phyloP scores from a whole-genome alignment of 225 moss, liverwort and hornwort genomes.

The Pseudisothecium myosuroides region DNA sequence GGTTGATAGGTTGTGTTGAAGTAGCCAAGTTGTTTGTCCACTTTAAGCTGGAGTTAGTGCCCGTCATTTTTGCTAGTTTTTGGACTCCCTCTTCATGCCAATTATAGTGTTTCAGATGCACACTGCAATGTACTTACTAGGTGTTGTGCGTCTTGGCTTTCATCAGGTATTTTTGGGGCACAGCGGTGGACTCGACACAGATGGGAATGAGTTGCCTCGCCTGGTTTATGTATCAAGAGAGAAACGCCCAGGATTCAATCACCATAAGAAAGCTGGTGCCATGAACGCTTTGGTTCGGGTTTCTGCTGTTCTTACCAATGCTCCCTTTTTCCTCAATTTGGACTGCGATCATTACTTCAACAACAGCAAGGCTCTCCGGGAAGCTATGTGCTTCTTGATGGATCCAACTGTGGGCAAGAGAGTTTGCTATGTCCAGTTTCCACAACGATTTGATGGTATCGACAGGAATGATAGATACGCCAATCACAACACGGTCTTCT shows the following conservation, averaged over 20 bases:
- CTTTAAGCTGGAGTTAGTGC: not conserved
- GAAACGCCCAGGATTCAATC: constrained; percentile 61
- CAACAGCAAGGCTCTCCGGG: constrained; percentile 73
- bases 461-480: constrained; percentile 77
- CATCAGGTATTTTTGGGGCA: constrained; percentile 61
- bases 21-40: not conserved
- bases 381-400: constrained; percentile 89
- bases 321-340: constrained; percentile 72
- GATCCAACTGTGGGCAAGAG: constrained; percentile 58
- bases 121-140: not conserved
- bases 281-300: constrained; percentile 76
- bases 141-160: not conserved
- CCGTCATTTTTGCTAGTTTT: not conserved
- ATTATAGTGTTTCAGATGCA: not conserved
- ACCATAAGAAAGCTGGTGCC: constrained; percentile 75
- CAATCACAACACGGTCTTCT: constrained; percentile 77
- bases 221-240: constrained; percentile 66
- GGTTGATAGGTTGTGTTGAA: not conserved
- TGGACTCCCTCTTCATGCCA: not conserved
- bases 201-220: constrained; percentile 64
- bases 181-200: constrained; percentile 55
- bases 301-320: constrained; percentile 76
- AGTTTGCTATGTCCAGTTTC: constrained; percentile 76
- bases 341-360: constrained; percentile 92
- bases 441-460: constrained; percentile 74